phyloP scores from a whole-genome alignment of 140 eudicot species.

The Oenanthe javanica region DNA sequence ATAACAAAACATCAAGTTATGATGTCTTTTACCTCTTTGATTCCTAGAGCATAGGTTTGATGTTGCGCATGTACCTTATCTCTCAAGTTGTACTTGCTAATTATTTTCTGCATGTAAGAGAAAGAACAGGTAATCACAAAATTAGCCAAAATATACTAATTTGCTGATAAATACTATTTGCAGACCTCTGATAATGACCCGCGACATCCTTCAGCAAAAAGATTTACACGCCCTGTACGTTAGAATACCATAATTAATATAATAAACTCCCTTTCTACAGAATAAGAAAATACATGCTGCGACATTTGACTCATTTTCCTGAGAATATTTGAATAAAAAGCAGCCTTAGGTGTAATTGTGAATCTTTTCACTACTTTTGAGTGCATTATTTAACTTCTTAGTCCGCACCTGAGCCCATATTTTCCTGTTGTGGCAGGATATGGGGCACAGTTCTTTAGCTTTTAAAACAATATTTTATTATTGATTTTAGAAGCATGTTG shows the following conservation, averaged over 20 bases:
- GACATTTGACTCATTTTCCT: background rate
- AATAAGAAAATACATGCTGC: background rate
- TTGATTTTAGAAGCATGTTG: background rate
- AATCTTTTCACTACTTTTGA: background rate
- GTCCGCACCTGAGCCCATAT: background rate
- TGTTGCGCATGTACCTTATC: slow-evolving; percentile 85
- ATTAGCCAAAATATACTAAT: background rate
- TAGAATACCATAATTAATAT: background rate
- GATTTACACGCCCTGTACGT: slow-evolving; percentile 67
- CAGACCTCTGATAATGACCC: slow-evolving; percentile 98
- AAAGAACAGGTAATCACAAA: slow-evolving; percentile 6
- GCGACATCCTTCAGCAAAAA: slow-evolving; percentile 95
- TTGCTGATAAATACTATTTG: background rate
- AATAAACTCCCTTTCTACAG: background rate
- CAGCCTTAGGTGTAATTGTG: background rate
- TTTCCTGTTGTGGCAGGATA: background rate
- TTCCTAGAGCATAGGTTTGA: slow-evolving; percentile 94
- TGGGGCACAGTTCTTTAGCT: background rate
- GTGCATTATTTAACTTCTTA: background rate
- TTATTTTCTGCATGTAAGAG: slow-evolving; percentile 47
- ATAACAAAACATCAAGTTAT: background rate
- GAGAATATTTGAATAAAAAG: background rate
- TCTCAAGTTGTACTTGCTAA: slow-evolving; percentile 62
- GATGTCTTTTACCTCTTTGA: slow-evolving; percentile 66
- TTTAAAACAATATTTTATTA: background rate